Conservation (phyloP, 495 filamentous ascomycete species). For the Staphylotrichum longicolle region DNA sequence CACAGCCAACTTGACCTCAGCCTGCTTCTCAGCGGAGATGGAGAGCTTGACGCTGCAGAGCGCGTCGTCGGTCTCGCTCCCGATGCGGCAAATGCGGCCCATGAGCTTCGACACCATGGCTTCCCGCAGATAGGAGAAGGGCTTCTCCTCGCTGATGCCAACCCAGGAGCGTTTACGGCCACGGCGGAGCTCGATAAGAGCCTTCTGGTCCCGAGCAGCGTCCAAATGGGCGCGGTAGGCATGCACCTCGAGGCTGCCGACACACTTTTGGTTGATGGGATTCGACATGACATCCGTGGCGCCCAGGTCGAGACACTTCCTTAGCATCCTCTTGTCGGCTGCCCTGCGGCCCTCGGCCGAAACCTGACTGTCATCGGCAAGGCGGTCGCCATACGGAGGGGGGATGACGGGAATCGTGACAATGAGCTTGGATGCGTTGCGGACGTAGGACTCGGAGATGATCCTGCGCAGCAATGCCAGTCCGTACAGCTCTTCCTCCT, state of each 20-base stretch:
- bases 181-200: slow-evolving; percentile 62
- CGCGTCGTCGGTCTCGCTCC: slow-evolving; percentile 47
- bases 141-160: slow-evolving; percentile 78
- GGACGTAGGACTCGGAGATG: slow-evolving; percentile 65
- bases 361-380: slow-evolving; percentile 23
- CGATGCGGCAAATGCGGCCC: slow-evolving; percentile 79
- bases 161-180: slow-evolving; percentile 88
- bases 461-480: slow-evolving; percentile 66
- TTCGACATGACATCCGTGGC: slow-evolving; percentile 80
- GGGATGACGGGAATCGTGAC: slow-evolving; percentile 68
- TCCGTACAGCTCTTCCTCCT: slow-evolving; percentile 61
- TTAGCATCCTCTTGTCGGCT: slow-evolving; percentile 46
- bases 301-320: slow-evolving; percentile 76
- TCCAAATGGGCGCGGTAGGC: slow-evolving; percentile 77
- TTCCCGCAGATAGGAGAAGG: slow-evolving; percentile 86
- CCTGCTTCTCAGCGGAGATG: slow-evolving; percentile 56
- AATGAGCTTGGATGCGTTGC: slow-evolving; percentile 68
- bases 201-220: slow-evolving; percentile 64
- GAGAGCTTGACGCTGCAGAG: slow-evolving; percentile 44
- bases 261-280: slow-evolving; percentile 66
- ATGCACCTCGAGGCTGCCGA: slow-evolving; percentile 73
- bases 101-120: slow-evolving; percentile 86
- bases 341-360: slow-evolving; percentile 22
- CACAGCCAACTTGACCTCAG: slow-evolving; percentile 65
- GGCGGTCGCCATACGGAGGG: slow-evolving; percentile 31